Base-by-base conservation (phyloP, 2,329 filamentous ascomycete species). In the Epichloe glyceriae region DNA sequence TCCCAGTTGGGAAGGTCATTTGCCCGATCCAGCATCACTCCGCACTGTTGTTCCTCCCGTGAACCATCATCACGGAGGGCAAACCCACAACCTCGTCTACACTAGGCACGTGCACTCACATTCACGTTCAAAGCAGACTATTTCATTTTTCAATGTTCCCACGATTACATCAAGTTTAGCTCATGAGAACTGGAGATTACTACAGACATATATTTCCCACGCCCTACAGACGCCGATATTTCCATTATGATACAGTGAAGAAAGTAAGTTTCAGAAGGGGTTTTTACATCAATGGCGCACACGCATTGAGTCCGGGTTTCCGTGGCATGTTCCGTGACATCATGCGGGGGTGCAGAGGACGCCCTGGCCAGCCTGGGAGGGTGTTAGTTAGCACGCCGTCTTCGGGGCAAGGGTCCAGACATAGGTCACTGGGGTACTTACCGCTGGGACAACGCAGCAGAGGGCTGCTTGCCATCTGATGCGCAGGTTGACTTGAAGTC, bases 401-500 rank as follows among this genome's bases (percentile, higher is more conserved):
- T 17, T 19, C 17, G 15, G 19, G 8, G n/a, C 3, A 14, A 5
- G 8, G 11, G 4, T 10, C 12, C 10, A 7, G 7, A 22, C 22
- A 2, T 3, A 19, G 11, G 19, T 37, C 4, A 8, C 12, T 17
- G 40, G n/a, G 14, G 42, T 39, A 38, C 53, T 51, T 8, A 57
- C 52, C 22, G 55, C 11, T 3, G 55, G 54, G 5, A 51, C 1
- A 39, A 53, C 53, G 33, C 55, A 57, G 53, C 55, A 57, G 3
- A 17, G 5, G 55, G 20, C 44, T 40, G 6, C 17, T 46, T 33
- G 15, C 50, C 48, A 4, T 1, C 26, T 3, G 44, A 37, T 19
- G 51, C 35, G 41, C 55, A 57, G 2, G 22, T 40, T 3, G 42
- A 37, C n/a, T 33, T 34, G 46, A 57, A 55, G 33, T 50, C 46